Conservation (phyloP, 176 grass and related monocot species). For the Musa itinerans region DNA sequence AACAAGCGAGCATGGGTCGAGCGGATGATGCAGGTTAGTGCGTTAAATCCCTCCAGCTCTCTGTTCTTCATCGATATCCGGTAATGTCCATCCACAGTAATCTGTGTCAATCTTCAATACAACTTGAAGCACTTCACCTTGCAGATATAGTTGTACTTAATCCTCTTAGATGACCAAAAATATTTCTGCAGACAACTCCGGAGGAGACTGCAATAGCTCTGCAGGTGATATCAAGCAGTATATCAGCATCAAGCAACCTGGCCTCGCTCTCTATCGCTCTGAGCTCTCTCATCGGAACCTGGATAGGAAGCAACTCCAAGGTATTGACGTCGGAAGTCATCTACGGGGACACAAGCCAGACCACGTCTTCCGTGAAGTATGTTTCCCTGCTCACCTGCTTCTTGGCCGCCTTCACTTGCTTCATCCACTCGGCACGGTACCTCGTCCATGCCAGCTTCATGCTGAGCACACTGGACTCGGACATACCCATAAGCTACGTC, state of each 20-base stretch:
- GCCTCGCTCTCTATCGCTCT: slow-evolving; percentile 78
- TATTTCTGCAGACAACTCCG: slow-evolving; percentile 21
- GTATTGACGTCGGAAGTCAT: slow-evolving; percentile 70
- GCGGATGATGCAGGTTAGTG: slow-evolving; percentile 46
- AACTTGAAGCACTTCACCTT: too few relatives aligned
- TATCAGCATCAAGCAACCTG: slow-evolving; percentile 67
- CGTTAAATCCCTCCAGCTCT: not conserved
- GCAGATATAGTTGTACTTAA: too few relatives aligned
- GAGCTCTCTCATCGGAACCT: slow-evolving; percentile 79
- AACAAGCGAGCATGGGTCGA: slow-evolving; percentile 80
- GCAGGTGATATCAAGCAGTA: slow-evolving; percentile 74
- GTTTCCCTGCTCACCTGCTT: slow-evolving; percentile 86
- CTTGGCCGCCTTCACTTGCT: slow-evolving; percentile 85
- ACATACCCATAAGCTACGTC: slow-evolving; percentile 65
- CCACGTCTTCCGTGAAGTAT: slow-evolving; percentile 75
- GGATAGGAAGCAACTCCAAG: slow-evolving; percentile 63
- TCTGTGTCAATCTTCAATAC: too few relatives aligned
- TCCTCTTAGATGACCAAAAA: too few relatives aligned
- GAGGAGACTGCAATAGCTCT: slow-evolving; percentile 54
- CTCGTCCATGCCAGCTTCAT: slow-evolving; percentile 92
- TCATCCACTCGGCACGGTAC: slow-evolving; percentile 91
- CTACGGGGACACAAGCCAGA: slow-evolving; percentile 61
- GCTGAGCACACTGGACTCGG: slow-evolving; percentile 64
- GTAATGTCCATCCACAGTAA: too few relatives aligned
- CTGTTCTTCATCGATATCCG: too few relatives aligned